Evolutionary conservation across 345 rosid species (phyloP).

Genomic region (Hypericum perforatum): DNA sequence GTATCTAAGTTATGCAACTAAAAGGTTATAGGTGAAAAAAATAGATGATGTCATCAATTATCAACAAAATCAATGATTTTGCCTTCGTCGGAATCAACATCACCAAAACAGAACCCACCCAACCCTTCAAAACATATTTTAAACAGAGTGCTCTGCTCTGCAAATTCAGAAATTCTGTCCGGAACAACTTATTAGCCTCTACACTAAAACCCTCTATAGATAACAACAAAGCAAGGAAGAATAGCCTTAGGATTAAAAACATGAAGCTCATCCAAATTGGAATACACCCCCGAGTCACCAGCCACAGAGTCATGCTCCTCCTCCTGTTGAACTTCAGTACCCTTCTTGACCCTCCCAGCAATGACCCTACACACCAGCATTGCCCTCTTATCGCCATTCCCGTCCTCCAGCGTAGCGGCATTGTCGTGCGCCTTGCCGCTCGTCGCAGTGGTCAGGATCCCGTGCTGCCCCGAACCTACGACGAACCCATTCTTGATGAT

Average conservation of each 20-base stretch:
- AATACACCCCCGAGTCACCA: conserved; percentile 42
- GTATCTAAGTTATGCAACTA: no score
- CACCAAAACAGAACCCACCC: not conserved
- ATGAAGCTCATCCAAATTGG: conserved; percentile 54
- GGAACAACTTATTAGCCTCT: not conserved
- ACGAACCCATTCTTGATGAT: conserved; percentile 58
- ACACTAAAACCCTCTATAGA: conserved; percentile 42
- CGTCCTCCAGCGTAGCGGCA: conserved; percentile 16
- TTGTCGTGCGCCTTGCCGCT: conserved; percentile 70
- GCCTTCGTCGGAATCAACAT: no score
- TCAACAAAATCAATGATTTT: no score
- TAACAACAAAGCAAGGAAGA: conserved; percentile 75
- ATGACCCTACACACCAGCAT: conserved; percentile 80
- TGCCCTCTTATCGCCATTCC: conserved; percentile 33
- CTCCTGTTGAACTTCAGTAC: conserved; percentile 19
- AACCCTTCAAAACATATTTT: conserved; percentile 3
- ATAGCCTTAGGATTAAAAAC: conserved; percentile 60
- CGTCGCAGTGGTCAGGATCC: conserved; percentile 64
- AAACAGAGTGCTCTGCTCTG: no score
- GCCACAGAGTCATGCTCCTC: conserved; percentile 60
- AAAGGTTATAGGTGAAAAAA: no score
- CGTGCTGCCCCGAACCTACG: conserved; percentile 13
- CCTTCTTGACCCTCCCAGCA: conserved; percentile 64
- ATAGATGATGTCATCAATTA: no score
- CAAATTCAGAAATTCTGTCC: no score